Evolutionary conservation across 2,329 filamentous ascomycete species (phyloP), one percentile per base, ranked within the genome.

Genomic region (Aspergillus novofumigatus): DNA sequence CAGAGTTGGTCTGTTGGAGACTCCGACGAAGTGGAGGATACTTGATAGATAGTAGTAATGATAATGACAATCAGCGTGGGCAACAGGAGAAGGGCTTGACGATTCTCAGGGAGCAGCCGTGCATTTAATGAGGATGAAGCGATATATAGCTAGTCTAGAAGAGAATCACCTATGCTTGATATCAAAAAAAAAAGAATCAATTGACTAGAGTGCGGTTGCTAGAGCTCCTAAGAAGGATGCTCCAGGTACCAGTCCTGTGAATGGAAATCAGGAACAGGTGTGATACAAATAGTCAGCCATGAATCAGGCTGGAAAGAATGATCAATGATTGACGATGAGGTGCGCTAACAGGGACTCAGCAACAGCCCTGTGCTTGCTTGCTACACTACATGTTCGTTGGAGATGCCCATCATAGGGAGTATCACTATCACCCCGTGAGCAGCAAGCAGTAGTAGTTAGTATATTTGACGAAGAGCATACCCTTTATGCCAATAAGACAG

Each of bases 211-310:
- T 7, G 14, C 6, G 32, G 32, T 38, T 38, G 32, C 32, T 38
- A 38, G 32, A 38, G 32, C 17, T 38, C 32, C 32, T 38, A 3
- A 38, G 32, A 17, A 38, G 32, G 32, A 38, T 38, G 32, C 32
- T 38, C 14, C 14, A 38, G 32, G 32, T 38, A 38, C 14, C 32
- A 38, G 32, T 55, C 42, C 52, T 35, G 32, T 38, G 49, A 45
- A 9, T 17, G n/a, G 29, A 25, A 51, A 53, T 29, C 49, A 48
- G 51, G 54, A 54, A 49, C 35, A 47, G 51, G 54, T 45, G 60
- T 59, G 56, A 54, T 62, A 61, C 59, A 61, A 55, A 59, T 62
- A 59, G 42, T 47, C 52, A 23, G n/a, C n/a, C 42, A 10, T 20
- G 21, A 20, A 23, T 6, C 42, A 45, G 42, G 42, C 42, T 45